Evolutionary conservation across 2,329 filamentous ascomycete genomes (phyloP).

Genomic region (Acarospora socialis): DNA sequence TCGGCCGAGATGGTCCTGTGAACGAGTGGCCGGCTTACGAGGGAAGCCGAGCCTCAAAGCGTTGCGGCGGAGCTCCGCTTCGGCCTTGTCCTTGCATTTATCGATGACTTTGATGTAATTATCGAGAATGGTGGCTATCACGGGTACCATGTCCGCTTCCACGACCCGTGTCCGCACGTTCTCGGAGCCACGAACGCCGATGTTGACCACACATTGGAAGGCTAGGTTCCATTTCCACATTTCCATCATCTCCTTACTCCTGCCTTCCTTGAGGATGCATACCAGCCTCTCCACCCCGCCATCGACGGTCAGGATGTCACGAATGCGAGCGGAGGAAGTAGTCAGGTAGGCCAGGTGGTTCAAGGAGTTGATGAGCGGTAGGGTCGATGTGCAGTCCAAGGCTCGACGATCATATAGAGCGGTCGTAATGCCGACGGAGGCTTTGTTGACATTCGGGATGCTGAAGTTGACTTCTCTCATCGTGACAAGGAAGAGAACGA

Average conservation of each 20-base stretch:
- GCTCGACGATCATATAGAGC: constrained; percentile 95
- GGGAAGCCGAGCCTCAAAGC: constrained; percentile 14
- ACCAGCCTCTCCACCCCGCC: constrained; percentile 92
- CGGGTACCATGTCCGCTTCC: constrained; percentile 96
- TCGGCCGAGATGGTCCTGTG: constrained; percentile 20
- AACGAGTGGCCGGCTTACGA: constrained; percentile 8
- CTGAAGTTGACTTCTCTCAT: constrained; percentile 99
- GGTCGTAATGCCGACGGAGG: constrained; percentile 94
- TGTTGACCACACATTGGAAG: constrained; percentile 98
- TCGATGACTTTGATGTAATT: constrained; percentile 97
- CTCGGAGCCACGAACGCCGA: constrained; percentile 90
- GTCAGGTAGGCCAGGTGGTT: constrained; percentile 98
- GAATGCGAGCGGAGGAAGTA: constrained; percentile 90
- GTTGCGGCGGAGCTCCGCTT: constrained; percentile 52
- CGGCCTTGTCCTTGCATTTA: constrained; percentile 73
- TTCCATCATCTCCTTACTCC: constrained; percentile 97
- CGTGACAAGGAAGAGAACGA: constrained; percentile 40
- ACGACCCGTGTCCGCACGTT: constrained; percentile 87
- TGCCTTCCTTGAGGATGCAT: constrained; percentile 93
- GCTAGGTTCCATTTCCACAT: constrained; percentile 99
- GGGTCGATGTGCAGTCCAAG: constrained; percentile 92
- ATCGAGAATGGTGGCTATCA: constrained; percentile 94
- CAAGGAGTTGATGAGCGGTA: constrained; percentile 95
- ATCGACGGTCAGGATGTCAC: constrained; percentile 96
- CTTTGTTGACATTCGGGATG: constrained; percentile 98